Base-by-base conservation (phyloP, 2,329 filamentous ascomycete species). In the Penicillium sp. region DNA sequence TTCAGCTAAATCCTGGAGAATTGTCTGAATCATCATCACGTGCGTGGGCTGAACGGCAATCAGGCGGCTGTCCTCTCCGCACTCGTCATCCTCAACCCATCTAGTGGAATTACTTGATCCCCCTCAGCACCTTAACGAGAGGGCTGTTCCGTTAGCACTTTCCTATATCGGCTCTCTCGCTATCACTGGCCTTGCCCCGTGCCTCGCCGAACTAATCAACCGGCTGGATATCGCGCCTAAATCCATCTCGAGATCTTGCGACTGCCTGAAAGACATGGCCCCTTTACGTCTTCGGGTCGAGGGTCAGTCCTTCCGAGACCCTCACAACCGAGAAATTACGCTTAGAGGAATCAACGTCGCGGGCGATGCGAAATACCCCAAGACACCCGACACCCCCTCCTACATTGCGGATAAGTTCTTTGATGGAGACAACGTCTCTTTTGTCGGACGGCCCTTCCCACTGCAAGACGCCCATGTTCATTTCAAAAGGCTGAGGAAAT, bases 281-380 rank as follows among this genome's bases (percentile, higher is more conserved):
- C 79, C 85, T 21, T 83, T 93, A 48, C 87, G 89, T 49, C 80
- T 99, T 47, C 86, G 84, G 22, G 93, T 99, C 65, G 90, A 97
- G 67, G 88, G 94, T 61, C 86, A 86, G 57, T 86, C 85, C 62
- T 97, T 99, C 75, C 85, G 90, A 58, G 95, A 99, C 72, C 72
- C 79, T 13, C 77, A 91, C 60, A 88, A 92, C 61, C 88, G 94
- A 57, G 89, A 97, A 75, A 85, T 99, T 53, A 88, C 90, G 2
- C 81, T 99, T 42, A 87, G 94, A 60, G 94, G 94, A 60, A 96
- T 99, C 79, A 99, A 99, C 69, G 84, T 95, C 58, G 92, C 92
- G 36, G 91, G 85, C 59, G 93, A 97, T 69, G 86, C 89, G 67
- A 99, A 99, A 77, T 88, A 90, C 54, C 94, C 94, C 29, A 90